Evolutionary conservation across 2,329 filamentous ascomycete species (phyloP).

Genomic region (Fusarium pseudonygamai): DNA sequence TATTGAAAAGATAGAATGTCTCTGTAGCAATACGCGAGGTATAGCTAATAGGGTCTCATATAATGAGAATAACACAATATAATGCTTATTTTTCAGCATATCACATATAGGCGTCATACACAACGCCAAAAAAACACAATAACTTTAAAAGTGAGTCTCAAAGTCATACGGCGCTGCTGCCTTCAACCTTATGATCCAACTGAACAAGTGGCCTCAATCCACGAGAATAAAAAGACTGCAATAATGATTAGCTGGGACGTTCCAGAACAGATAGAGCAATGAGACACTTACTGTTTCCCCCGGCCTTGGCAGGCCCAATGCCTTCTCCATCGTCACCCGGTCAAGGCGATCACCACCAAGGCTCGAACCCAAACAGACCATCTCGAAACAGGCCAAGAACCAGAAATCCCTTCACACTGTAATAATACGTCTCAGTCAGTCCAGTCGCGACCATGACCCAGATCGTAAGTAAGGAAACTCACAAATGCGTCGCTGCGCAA

Average conservation of each 20-base stretch:
- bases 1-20: neutral
- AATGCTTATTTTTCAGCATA: neutral
- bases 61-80: neutral
- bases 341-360: neutral
- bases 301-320: neutral
- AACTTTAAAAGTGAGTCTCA: neutral
- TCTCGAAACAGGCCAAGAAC: neutral
- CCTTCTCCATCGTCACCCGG: neutral
- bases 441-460: accelerated
- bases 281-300: neutral
- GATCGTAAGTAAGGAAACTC: neutral
- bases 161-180: neutral
- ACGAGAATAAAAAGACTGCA: neutral
- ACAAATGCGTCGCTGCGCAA: neutral
- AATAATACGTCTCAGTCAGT: neutral
- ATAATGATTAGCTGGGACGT: accelerated
- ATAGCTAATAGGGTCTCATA: neutral
- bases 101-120: neutral
- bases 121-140: neutral
- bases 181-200: neutral
- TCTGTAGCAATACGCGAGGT: neutral
- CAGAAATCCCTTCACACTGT: no score
- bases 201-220: neutral
- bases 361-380: neutral
- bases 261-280: neutral